phyloP scores from a whole-genome alignment of 306 rosid species.

The Datisca glomerata region DNA sequence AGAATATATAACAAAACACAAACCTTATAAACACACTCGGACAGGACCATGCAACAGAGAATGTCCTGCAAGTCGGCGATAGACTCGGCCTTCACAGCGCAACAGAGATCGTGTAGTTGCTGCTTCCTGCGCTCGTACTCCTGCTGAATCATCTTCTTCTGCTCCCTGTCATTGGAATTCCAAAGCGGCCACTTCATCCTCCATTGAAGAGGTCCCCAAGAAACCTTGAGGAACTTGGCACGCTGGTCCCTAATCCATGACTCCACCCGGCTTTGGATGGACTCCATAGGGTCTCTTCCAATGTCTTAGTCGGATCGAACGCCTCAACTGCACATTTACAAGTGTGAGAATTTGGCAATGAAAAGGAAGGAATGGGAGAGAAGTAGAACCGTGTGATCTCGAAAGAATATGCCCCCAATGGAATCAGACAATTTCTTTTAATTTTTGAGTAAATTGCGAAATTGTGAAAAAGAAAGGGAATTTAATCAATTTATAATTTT shows the following conservation, averaged over 20 bases:
- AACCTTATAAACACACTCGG: conserved; percentile 96
- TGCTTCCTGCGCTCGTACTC: conserved; percentile 60
- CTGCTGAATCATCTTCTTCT: conserved; percentile 57
- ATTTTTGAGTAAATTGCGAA: too few species aligned
- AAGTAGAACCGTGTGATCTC: neutral
- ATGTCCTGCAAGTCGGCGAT: conserved; percentile 79
- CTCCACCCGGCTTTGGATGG: conserved; percentile 77
- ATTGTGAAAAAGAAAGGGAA: too few species aligned
- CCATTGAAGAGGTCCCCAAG: conserved; percentile 93
- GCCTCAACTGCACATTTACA: neutral
- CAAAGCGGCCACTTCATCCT: conserved; percentile 76
- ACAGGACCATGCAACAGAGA: conserved; percentile 86
- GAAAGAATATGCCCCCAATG: neutral
- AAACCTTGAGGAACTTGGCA: conserved; percentile 49
- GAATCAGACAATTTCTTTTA: too few species aligned
- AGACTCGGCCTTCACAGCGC: conserved; percentile 61
- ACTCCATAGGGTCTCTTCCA: conserved; percentile 36
- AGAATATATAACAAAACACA: neutral
- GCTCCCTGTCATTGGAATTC: conserved; percentile 34
- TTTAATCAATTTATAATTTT: too few species aligned
- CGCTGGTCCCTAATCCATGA: conserved; percentile 82
- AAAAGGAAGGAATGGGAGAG: neutral
- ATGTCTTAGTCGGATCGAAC: conserved; percentile 4
- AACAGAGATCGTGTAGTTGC: conserved; percentile 64
- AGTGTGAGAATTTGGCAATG: neutral